Base-by-base conservation (phyloP, 805 yeast species). In the Cyberlindnera xylosilytica region DNA sequence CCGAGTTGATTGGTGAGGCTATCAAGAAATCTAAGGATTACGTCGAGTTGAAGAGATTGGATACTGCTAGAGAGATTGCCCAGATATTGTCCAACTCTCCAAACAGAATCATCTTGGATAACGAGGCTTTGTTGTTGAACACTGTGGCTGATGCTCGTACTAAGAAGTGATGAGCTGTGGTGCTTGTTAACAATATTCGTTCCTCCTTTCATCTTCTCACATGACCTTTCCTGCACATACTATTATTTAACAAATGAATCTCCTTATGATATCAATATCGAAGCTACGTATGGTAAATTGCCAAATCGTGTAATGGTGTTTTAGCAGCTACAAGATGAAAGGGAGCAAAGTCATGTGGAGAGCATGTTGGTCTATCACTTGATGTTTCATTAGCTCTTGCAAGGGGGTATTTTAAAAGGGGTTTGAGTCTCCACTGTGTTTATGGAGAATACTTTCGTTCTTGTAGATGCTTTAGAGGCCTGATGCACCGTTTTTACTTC, bases 1-100 rank as follows among this genome's bases (percentile, higher is more conserved):
- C 99, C 26, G 95, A 90, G 66, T 81, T 93, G 70, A 89, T 93
- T 70, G 99, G 99, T 79, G 99, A 93, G 52, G 98, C 99, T 41
- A 91, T 93, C 66, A 93, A 91, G 73, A 93, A 91, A 68, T 86
- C 95, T 19, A 86, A 78, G 66, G 99, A 91, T 64, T 93, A 93
- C 64, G 96, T 93, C 38, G 99, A 93, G 65, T 78, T 93, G 68
- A 93, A 91, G 73, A 83, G 97, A 69, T 78, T 93, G 63, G 98
- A 91, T 63, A 93, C 98, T 34, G 98, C 99, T 16, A 80, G 90
- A 60, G 99, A 93, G 60, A 93, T 93, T 64, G 97, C 98, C 33
- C 72, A 68, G 24, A 87, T 91, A 31, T 70, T 93, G 59, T 78
- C 96, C 27, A 72, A 71, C 56, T 87, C 97, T 45, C 97, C 97